Percentiles rank a stretch among this genome's conserved stretches.
These are phyloP conservation scores for Yamadazyma songkhlaensis DNA, from an alignment of 1,139 yeast species.

Conservation along the genomic window DNA sequence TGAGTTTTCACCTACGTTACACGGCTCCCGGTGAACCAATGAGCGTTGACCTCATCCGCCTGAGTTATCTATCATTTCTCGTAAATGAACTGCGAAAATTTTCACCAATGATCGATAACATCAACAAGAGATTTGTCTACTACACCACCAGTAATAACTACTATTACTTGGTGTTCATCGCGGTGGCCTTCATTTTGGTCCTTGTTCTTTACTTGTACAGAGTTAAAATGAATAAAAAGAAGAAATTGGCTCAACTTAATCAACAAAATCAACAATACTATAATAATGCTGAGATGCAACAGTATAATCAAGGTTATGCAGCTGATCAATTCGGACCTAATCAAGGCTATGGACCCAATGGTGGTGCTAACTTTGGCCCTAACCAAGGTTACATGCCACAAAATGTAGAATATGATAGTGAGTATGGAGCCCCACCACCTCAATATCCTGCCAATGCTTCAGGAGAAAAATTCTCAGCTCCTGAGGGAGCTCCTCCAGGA, in stretches of 20 bases:
- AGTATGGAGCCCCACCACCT: neutral
- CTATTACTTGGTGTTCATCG: neutral
- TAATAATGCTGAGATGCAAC: neutral
- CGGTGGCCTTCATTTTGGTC: neutral
- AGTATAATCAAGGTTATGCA: neutral
- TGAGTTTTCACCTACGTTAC: too few species aligned
- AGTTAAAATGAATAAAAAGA: neutral
- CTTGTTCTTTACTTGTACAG: neutral
- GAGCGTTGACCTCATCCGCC: too few species aligned
- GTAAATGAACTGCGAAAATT: neutral
- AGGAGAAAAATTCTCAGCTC: too few species aligned
- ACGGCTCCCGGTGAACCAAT: neutral
- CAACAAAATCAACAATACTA: neutral
- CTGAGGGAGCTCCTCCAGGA: too few species aligned
- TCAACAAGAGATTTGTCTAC: neutral
- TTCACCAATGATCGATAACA: neutral
- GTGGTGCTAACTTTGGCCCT: too few species aligned
- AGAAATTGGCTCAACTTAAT: neutral
- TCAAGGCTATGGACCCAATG: neutral
- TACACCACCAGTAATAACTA: neutral
- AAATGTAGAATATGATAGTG: neutral
- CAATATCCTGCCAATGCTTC: conserved; percentile 1
- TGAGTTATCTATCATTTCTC: neutral
- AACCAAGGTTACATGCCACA: too few species aligned
- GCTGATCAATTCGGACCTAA: neutral